Percentiles rank a stretch among this genome's conserved stretches.
phyloP scores from a whole-genome alignment of 176 grass and related monocot genomes.

The Bonia amplexicaulis region DNA sequence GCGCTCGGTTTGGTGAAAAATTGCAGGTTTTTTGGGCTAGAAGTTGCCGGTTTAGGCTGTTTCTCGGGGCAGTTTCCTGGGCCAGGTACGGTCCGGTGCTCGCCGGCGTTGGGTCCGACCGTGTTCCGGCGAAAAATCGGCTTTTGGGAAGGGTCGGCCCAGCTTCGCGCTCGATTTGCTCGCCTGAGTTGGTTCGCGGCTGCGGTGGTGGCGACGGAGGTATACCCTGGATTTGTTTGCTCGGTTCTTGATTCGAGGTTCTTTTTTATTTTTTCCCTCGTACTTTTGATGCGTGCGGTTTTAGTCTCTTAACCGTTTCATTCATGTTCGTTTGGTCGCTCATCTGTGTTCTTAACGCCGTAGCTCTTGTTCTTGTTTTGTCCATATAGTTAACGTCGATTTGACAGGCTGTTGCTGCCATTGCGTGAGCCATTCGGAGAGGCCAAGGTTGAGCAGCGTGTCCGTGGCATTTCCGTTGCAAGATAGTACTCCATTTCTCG shows the following conservation, averaged over 20 bases:
- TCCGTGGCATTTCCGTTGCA: neutral
- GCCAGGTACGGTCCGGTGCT: neutral
- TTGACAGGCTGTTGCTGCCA: neutral
- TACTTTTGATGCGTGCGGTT: neutral
- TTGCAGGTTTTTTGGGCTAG: neutral
- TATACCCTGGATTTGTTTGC: conserved; percentile 2
- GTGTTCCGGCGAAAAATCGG: neutral
- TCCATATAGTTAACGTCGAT: conserved; percentile 25
- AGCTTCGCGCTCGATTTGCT: conserved; percentile 3
- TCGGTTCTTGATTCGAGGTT: neutral
- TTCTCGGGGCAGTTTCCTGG: neutral
- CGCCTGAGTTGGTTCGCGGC: neutral
- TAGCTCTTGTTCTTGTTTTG: conserved; percentile 4
- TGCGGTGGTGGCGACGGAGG: conserved; percentile 11
- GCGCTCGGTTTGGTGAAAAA: neutral
- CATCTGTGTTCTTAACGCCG: neutral
- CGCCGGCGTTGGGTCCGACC: conserved; percentile 34
- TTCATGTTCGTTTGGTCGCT: neutral
- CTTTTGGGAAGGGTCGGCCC: neutral
- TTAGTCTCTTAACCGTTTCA: neutral
- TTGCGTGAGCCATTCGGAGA: neutral
- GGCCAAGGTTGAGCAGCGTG: neutral
- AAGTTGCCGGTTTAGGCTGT: neutral
- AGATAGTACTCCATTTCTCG: neutral
- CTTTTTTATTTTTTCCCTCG: neutral